Evolutionary conservation across 1,284 basidiomycete species (phyloP), one percentile per base, ranked within the genome.

Genomic region (Cystobasidium slooffiae): DNA sequence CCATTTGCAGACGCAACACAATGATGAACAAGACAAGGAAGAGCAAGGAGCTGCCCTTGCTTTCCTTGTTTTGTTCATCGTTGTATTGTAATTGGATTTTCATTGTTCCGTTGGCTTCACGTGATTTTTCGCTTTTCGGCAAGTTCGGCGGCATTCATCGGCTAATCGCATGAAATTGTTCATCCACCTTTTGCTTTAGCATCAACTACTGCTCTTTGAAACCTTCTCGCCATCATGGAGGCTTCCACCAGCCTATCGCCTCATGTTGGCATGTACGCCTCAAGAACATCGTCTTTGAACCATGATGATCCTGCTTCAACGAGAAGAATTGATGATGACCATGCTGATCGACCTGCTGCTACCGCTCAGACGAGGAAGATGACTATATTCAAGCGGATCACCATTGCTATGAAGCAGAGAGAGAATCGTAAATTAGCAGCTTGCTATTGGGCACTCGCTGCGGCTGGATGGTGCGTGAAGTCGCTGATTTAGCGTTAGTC

Each of bases 401-500:
- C 22, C 1, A 47, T 47, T n/a, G 52, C 66, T 4, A 14, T 47
- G 6, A 56, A 68, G 20, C 8, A 64, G 9, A 20, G 61, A 49
- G 61, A 63, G 51, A 72, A 72, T 41, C 41, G 49, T 12, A 59
- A 72, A 39, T 47, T 72, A 18, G 44, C 24, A 39, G 69, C 69
- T 24, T 62, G 59, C 46, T 72, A 64, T 41, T 63, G 58, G 58
- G 58, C 59, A 37, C 51, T 72, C 2, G 69, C 69, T 59, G 69
- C 61, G 22, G 69, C 69, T 24, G 69, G 69, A 51, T 72, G 69
- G 68, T 63, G 44, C 0, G 61, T 51, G 16, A 18, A 24, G 16
- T 61, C 22, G 31, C 18, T 1, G 18, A 22, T 56, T 24, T 22
- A 24, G 3, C n/a, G 51, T 56, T 24, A 31, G 10, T 56, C 9